Evolutionary conservation across 2,329 filamentous ascomycete species (phyloP), one percentile per base, ranked within the genome.

Genomic region (Alternaria atra): DNA sequence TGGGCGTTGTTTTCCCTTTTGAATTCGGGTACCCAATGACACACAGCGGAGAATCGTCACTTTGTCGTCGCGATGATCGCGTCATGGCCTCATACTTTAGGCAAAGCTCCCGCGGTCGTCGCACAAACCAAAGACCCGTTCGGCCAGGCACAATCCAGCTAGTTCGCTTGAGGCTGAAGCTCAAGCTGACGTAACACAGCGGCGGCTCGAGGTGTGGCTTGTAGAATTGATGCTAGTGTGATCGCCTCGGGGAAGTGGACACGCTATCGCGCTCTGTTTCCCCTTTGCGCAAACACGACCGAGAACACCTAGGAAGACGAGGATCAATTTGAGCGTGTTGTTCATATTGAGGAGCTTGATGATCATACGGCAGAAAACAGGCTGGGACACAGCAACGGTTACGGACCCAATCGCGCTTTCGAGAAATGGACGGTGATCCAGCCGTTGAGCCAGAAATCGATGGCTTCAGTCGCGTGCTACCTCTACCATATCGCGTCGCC

Each of bases 401-500:
- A 67, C 65, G 55, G 60, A 52, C 66, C 32, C 56, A 55, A 20
- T 56, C 67, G 65, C 65, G 64, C 70, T 55, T 66, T 60, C 51
- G 57, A 61, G 68, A 70, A 20, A 92, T 92, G 90, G 90, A 92
- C 81, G 89, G 88, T 82, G 90, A 92, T 83, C 87, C 89, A 63
- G 86, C 87, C 71, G 89, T 91, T 71, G 89, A 91, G 72, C 77
- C 78, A 32, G 74, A 80, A 66, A 87, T 97, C 80, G 94, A 97
- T 85, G 86, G 88, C 79, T 95, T 97, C 84, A 94, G 91, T 85
- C 84, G 92, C 76, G 85, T 91, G 65, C 90, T 98, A 68, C 95
- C 94, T 53, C 84, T 98, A 63, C 94, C 95, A 43, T 97, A 94
- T 79, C 90, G 94, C 68, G 89, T 97, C 60, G 92, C 93, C 62